These are phyloP conservation scores for Arachnopeziza araneosa DNA, from an alignment of 2,329 filamentous ascomycete genomes.

Conservation along the genomic window DNA sequence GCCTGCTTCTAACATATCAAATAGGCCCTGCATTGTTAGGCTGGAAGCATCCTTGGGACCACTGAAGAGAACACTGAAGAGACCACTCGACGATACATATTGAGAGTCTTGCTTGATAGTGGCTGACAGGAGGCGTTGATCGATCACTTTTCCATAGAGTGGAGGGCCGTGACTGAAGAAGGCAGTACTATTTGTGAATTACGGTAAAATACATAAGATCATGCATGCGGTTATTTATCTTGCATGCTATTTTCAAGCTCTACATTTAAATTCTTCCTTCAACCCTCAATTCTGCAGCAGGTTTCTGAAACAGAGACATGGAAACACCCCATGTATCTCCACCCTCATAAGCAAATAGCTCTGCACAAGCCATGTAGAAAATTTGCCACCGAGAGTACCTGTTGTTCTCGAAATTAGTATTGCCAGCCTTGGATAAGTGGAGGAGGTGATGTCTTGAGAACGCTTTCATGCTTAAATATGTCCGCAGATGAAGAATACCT, in stretches of 20 bases:
- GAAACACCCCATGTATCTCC: slow-evolving; percentile 64
- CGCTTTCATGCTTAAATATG: too few relatives aligned
- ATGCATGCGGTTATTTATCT: neutral
- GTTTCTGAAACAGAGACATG: slow-evolving; percentile 63
- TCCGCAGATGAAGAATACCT: too few relatives aligned
- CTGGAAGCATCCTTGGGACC: slow-evolving; percentile 96
- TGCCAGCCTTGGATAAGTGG: too few relatives aligned
- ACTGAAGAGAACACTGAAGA: slow-evolving; percentile 47
- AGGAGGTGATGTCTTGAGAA: too few relatives aligned
- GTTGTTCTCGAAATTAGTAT: too few relatives aligned
- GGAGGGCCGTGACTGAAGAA: neutral
- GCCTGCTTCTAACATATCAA: slow-evolving; percentile 13
- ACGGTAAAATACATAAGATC: neutral
- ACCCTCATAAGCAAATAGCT: slow-evolving; percentile 60
- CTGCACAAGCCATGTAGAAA: slow-evolving; percentile 66
- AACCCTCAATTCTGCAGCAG: neutral
- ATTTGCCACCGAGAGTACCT: slow-evolving; percentile 68
- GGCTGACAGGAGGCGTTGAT: neutral
- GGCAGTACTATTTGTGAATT: neutral
- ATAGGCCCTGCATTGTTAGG: slow-evolving; percentile 72
- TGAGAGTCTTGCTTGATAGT: neutral
- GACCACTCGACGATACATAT: neutral
- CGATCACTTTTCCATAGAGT: neutral
- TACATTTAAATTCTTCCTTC: neutral
- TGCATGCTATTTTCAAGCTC: neutral